Percentiles rank a stretch among this genome's conserved stretches.
phyloP scores from a whole-genome alignment of 768 basidiomycete genomes.

The Rhizopogon sp. region DNA sequence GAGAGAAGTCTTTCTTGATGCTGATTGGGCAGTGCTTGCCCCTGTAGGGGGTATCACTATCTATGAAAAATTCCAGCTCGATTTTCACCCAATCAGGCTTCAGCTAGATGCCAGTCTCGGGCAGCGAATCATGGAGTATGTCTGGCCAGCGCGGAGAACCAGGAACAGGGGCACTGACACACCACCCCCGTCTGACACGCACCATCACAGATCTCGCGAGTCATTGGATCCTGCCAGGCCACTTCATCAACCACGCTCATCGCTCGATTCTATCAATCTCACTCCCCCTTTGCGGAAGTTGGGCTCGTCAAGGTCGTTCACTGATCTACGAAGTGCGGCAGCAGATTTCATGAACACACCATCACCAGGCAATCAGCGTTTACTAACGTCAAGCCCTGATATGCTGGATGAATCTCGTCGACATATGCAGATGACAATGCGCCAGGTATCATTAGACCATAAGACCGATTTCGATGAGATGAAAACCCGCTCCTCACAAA shows the following conservation, averaged over 20 bases:
- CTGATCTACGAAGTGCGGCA: conserved; percentile 51
- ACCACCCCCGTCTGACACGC: conserved; percentile 9
- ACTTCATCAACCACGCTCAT: conserved; percentile 25
- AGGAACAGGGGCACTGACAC: conserved; percentile 12
- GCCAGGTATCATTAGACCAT: background rate
- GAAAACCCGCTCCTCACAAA: conserved; percentile 75
- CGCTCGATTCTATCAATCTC: conserved; percentile 29
- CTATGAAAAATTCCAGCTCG: conserved; percentile 75
- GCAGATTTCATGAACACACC: conserved; percentile 25
- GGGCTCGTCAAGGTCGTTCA: conserved; percentile 64
- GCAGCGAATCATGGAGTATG: conserved; percentile 78
- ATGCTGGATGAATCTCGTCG: conserved; percentile 17
- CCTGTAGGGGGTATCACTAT: conserved; percentile 93
- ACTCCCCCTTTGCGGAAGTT: conserved; percentile 45
- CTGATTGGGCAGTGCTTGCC: conserved; percentile 78
- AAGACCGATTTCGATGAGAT: conserved; percentile 71
- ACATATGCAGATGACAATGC: conserved; percentile 8
- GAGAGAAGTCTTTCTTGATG: conserved; percentile 69
- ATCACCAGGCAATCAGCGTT: conserved; percentile 5
- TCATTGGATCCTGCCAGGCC: conserved; percentile 50
- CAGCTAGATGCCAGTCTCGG: conserved; percentile 85
- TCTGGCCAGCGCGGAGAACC: conserved; percentile 66
- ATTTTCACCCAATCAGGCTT: conserved; percentile 80
- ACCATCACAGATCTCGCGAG: conserved; percentile 29
- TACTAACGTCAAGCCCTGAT: conserved; percentile 12